Evolutionary conservation across 352 stramenopile genomes (phyloP), one percentile per base, ranked within the genome.

Genomic region (Pythium angustatum): DNA sequence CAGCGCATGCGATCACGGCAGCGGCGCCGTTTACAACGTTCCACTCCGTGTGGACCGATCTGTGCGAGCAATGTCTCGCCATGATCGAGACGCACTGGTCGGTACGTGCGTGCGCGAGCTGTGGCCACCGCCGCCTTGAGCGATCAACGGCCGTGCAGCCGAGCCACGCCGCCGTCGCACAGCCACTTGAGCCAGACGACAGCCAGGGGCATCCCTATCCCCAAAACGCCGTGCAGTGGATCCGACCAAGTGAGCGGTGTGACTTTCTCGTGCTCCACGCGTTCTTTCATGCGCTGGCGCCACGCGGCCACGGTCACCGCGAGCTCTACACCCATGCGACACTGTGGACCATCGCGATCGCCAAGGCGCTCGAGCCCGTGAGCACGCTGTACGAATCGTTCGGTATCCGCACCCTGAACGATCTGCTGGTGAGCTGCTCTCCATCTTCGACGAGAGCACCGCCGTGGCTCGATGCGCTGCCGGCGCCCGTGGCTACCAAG

Each of bases 51-150:
- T 77, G 69, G 71, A 80, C 72, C 11, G 73, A 80, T 38, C 51
- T 88, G 21, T 88, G 79, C 30, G 69, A 83, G 36, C 58, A 75
- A 3, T 88, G 77, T 54, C 31, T 88, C 21, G 57, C 62, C 5
- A 49, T 83, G 30, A 72, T 15, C 8, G 19, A 6, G 45, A 40
- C 1, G 10, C 47, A 59, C 1, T 28, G 0, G 50, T 21, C 24
- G 0, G 50, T 21, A 17, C 47, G 66, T 1, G 53, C 52, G 5
- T 84, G 75, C 21, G 34, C 26, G 9, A 72, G 51, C 44, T 83
- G 79, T 54, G 75, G 76, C 0, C 73, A 76, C 31, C 66, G 62
- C 26, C 65, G 61, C 5, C 71, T 71, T 17, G 74, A 80, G 59
- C 34, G 40, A 14, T 80, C 77, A 1, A 87, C 74, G 4, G 40